phyloP scores from a whole-genome alignment of 345 rosid species.

The Reutealis trisperma region DNA sequence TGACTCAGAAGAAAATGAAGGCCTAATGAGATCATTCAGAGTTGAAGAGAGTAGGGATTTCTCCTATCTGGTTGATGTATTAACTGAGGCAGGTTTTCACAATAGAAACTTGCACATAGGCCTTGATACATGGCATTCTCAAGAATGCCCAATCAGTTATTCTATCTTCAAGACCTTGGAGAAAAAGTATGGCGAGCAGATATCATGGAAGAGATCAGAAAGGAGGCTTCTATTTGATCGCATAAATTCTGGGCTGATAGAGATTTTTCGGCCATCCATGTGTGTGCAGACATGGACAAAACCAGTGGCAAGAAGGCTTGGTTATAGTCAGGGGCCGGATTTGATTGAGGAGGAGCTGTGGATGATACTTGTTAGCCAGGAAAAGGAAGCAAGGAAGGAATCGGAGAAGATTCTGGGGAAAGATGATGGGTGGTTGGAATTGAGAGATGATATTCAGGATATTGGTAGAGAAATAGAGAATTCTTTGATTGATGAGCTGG shows the following conservation, averaged over 20 bases:
- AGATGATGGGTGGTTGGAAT: slow-evolving; percentile 58
- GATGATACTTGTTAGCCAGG: slow-evolving; percentile 45
- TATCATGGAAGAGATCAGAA: slow-evolving; percentile 70
- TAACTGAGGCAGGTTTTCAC: slow-evolving; percentile 58
- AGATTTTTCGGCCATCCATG: slow-evolving; percentile 45
- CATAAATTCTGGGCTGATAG: slow-evolving; percentile 50
- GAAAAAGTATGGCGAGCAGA: slow-evolving; percentile 66
- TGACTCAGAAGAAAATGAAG: slow-evolving; percentile 37
- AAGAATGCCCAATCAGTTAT: slow-evolving; percentile 39
- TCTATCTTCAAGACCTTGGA: slow-evolving; percentile 65
- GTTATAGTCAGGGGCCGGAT: slow-evolving; percentile 21
- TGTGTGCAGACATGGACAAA: slow-evolving; percentile 43
- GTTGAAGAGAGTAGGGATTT: slow-evolving; percentile 55
- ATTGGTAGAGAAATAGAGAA: slow-evolving; percentile 66
- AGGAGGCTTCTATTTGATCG: slow-evolving; percentile 75
- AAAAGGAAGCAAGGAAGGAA: slow-evolving; percentile 42
- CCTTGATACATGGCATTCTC: slow-evolving; percentile 26
- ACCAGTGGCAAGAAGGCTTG: slow-evolving; percentile 53
- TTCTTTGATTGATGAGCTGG: slow-evolving; percentile 67
- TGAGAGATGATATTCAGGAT: slow-evolving; percentile 56
- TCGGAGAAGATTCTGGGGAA: slow-evolving; percentile 40
- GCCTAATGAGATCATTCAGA: slow-evolving; percentile 18
- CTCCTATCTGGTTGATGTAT: slow-evolving; percentile 63
- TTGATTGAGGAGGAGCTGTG: slow-evolving; percentile 55
- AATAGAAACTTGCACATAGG: slow-evolving; percentile 20